These are phyloP conservation scores for Uronychia setigera DNA, from an alignment of 73 alveolate genomes.

Conservation along the genomic window DNA sequence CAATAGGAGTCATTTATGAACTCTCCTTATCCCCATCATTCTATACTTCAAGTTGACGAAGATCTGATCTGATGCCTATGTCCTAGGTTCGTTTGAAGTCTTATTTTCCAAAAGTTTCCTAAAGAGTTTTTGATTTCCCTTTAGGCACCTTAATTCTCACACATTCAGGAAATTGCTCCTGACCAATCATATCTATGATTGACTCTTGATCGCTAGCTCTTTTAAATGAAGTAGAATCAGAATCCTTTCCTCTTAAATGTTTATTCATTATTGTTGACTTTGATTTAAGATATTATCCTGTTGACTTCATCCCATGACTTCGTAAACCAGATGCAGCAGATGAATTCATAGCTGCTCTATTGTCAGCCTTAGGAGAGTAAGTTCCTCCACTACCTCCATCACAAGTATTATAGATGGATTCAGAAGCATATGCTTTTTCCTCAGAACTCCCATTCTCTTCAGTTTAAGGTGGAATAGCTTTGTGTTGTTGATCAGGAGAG, in stretches of 20 bases:
- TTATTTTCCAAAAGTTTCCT: neutral
- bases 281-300: neutral
- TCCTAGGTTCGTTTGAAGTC: neutral
- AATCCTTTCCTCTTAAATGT: neutral
- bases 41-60: neutral
- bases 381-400: no score
- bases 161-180: neutral
- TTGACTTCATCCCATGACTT: neutral
- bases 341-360: neutral
- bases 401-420: neutral
- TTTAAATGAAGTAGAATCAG: neutral
- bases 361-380: neutral
- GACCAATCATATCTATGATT: neutral
- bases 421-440: neutral
- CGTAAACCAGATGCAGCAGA: neutral
- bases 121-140: neutral
- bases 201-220: neutral
- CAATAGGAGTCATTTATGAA: neutral
- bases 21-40: neutral
- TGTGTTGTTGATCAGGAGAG: neutral
- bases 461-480: neutral
- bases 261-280: neutral
- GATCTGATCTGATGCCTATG: neutral
- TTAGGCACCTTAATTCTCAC: neutral
- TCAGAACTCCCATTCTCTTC: neutral